phyloP scores from a whole-genome alignment of 352 stramenopile species.

The Aphanomyces euteiches region DNA sequence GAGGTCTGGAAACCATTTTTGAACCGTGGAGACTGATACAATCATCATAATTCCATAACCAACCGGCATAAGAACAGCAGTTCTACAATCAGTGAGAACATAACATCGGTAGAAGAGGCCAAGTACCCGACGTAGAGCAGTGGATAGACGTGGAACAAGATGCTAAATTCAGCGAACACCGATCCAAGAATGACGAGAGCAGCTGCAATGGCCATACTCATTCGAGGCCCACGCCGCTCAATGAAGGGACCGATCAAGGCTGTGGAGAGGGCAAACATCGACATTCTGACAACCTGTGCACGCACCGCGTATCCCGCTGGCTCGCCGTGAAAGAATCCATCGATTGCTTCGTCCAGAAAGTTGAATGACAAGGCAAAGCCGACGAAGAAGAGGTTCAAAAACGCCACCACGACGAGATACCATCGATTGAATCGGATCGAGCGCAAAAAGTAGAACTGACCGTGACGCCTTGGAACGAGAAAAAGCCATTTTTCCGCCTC shows the following conservation, averaged over 20 bases:
- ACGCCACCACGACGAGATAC: background rate
- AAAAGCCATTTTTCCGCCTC: slow-evolving; percentile 4
- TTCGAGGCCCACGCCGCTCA: slow-evolving; percentile 17
- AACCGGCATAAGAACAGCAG: slow-evolving; percentile 11
- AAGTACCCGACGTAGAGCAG: slow-evolving; percentile 15
- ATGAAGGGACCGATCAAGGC: slow-evolving; percentile 29
- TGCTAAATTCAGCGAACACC: slow-evolving; percentile 5
- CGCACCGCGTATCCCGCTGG: background rate
- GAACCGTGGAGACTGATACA: slow-evolving; percentile 1
- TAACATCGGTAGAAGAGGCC: background rate
- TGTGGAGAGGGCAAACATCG: slow-evolving; percentile 14
- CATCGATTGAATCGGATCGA: slow-evolving; percentile 10
- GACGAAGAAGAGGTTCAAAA: slow-evolving; percentile 15
- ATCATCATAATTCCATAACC: slow-evolving; percentile 28
- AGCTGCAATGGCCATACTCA: slow-evolving; percentile 6
- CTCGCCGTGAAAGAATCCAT: background rate
- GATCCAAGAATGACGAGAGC: slow-evolving; percentile 1
- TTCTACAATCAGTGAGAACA: background rate
- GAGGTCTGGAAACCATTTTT: slow-evolving; percentile 34
- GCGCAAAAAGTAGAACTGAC: background rate
- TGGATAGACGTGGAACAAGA: background rate
- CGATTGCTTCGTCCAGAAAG: background rate
- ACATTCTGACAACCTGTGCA: slow-evolving; percentile 1
- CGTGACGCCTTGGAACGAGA: background rate
- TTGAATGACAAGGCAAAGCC: slow-evolving; percentile 29